Base-by-base conservation (phyloP, 2,329 filamentous ascomycete species). In the Aspergillus aculeatinus region DNA sequence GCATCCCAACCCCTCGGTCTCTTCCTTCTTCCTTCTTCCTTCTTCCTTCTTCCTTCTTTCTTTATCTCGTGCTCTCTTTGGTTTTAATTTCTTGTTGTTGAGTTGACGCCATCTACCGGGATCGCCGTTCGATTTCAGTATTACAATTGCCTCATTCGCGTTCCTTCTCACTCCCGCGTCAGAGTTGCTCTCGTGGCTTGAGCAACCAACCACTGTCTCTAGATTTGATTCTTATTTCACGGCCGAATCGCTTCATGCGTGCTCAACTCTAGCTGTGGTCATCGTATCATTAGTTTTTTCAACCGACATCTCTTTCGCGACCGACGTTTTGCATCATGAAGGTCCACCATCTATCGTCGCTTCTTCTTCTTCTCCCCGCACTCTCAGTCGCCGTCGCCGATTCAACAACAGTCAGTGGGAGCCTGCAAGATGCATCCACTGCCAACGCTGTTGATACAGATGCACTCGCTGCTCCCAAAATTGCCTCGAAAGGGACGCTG, bases 401-500 rank as follows among this genome's bases (percentile, higher is more conserved):
- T 54, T 53, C 59, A 48, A 54, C 59, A 27, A 55, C 66, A 25
- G 63, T 57, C 49, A 63, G 61, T 59, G 57, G 63, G 42, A 51
- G 29, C 21, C 11, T 31, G 21, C 58, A 65, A 27, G 62, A 66
- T 48, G 53, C 57, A 19, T 60, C 51, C 19, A 54, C 51, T 10
- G 21, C 61, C 16, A 61, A 66, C 14, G 31, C 62, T 29, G 56
- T 65, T 21, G 64, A 68, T 60, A 33, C 63, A 29, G 63, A 68
- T 44, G 61, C 51, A 14, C 51, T 66, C 16, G 51, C 59, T 19
- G 60, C 62, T n/a, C 61, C 67, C 21, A 65, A 69, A 47, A 65
- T 64, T n/a, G 66, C 65, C 60, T 72, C 69, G 2, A 78, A 80
- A 65, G 86, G 85, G 56, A 88, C 87, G 55, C 92, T 92, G 74